phyloP scores from a whole-genome alignment of 129 eudicot genomes.

The Silybum marianum region DNA sequence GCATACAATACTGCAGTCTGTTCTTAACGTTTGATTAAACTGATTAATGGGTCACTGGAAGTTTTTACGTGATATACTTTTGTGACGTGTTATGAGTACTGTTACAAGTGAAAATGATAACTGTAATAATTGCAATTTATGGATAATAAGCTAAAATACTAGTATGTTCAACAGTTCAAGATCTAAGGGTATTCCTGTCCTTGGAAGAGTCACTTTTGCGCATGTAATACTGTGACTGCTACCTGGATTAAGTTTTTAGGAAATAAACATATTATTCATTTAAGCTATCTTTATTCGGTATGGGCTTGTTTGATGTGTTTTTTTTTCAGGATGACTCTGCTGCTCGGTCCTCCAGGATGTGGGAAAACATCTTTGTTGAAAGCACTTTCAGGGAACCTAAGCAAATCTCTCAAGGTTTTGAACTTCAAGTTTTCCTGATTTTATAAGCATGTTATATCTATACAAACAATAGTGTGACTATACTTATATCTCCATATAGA shows the following conservation, averaged over 20 bases:
- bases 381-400: constrained; percentile 79
- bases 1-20: background rate
- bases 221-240: background rate
- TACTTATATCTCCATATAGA: background rate
- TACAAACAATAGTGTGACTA: background rate
- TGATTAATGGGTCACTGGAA: background rate
- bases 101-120: background rate
- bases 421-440: background rate
- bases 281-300: background rate
- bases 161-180: background rate
- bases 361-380: constrained; percentile 80
- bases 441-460: constrained; percentile 1
- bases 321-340: constrained; percentile 73
- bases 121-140: background rate
- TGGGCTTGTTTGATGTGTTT: background rate
- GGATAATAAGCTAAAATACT: background rate
- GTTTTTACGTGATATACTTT: background rate
- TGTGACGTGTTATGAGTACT: background rate
- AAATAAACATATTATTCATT: too few species aligned
- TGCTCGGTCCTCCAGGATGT: constrained; percentile 93
- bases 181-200: background rate
- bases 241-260: background rate
- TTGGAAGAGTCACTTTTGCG: background rate
- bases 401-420: constrained; percentile 63
- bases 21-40: background rate